These are phyloP conservation scores for Linum tenue DNA, from an alignment of 345 rosid genomes.

Conservation along the genomic window DNA sequence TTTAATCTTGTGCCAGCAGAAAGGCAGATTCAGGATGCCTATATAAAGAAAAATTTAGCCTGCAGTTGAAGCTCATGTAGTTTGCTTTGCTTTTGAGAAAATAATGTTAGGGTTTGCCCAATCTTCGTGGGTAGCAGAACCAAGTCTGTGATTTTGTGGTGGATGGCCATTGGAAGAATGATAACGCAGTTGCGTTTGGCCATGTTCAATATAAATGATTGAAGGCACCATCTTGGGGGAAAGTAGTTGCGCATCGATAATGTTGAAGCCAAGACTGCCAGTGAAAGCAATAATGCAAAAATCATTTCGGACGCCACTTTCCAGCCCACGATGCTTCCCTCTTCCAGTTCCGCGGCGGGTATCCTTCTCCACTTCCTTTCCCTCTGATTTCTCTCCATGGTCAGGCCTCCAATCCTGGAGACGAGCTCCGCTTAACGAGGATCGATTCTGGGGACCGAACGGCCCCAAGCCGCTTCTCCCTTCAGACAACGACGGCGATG, in stretches of 20 bases:
- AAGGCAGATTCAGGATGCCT: constrained; percentile 38
- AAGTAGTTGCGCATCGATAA: too few relatives aligned
- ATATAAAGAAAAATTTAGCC: constrained; percentile 12
- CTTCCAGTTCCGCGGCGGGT: constrained; percentile 10
- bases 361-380: constrained; percentile 15
- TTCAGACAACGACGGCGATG: constrained; percentile 3
- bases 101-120: constrained; percentile 1
- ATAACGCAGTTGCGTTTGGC: too few relatives aligned
- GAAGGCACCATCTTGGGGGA: too few relatives aligned
- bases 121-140: not conserved
- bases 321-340: constrained; percentile 12
- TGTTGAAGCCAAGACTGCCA: not conserved
- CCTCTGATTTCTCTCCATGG: constrained; percentile 39
- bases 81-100: constrained; percentile 17
- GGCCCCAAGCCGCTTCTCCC: constrained; percentile 44
- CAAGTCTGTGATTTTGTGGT: too few relatives aligned
- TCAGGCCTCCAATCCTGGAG: constrained; percentile 68
- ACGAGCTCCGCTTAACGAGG: constrained; percentile 45
- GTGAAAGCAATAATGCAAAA: too few relatives aligned
- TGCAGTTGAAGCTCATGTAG: constrained; percentile 33
- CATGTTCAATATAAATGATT: too few relatives aligned
- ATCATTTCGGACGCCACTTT: not conserved
- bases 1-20: constrained; percentile 7
- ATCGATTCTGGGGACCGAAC: constrained; percentile 65
- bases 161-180: too few relatives aligned